Percentiles rank a stretch among this genome's conserved stretches.
Conservation (phyloP, 176 grass and related monocot species). For the Tuctoria greenei region DNA sequence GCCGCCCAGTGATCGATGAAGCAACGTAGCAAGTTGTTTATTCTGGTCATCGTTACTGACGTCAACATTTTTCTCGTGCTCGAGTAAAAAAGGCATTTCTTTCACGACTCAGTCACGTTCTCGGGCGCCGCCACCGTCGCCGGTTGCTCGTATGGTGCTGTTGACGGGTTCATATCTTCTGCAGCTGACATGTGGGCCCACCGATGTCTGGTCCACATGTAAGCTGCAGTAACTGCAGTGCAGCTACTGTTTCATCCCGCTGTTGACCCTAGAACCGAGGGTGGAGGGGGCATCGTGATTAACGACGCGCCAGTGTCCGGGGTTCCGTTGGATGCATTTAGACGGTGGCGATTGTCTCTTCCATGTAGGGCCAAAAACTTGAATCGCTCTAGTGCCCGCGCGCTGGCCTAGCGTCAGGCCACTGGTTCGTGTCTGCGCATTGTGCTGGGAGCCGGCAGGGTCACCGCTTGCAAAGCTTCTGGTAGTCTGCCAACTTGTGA, state of each 20-base stretch:
- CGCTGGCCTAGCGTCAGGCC: not conserved
- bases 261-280: not conserved
- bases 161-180: too few species aligned
- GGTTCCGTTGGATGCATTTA: slow-evolving; percentile 17
- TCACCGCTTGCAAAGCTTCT: slow-evolving; percentile 12
- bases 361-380: not conserved
- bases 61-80: slow-evolving; percentile 15
- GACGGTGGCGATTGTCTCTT: slow-evolving; percentile 41
- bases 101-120: slow-evolving; percentile 9
- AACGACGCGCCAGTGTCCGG: slow-evolving; percentile 13
- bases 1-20: not conserved
- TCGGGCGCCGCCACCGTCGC: not conserved
- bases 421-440: not conserved
- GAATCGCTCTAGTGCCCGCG: not conserved
- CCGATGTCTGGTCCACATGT: too few species aligned
- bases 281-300: slow-evolving; percentile 16
- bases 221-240: too few species aligned
- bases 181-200: too few species aligned
- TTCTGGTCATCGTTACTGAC: not conserved
- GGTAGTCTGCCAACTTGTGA: not conserved
- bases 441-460: slow-evolving; percentile 4
- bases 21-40: not conserved
- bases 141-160: not conserved
- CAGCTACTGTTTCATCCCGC: too few species aligned
- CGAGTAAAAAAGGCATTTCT: too few species aligned